Conservation (phyloP, 371 early-diverging fungal genomes). For the Apophysomyces elegans region DNA sequence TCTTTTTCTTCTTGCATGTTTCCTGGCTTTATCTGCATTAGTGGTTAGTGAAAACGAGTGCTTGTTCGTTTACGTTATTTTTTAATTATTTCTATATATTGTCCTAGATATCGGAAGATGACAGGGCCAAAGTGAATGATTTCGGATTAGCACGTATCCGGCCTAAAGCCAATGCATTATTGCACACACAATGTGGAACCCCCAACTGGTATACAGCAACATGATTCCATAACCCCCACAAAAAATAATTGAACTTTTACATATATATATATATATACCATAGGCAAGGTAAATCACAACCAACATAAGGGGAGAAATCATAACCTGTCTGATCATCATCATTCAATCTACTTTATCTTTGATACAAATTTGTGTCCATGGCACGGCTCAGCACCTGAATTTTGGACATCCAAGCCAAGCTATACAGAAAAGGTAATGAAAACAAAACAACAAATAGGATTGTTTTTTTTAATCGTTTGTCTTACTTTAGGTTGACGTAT, state of each 20-base stretch:
- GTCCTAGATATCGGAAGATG: slow-evolving; percentile 59
- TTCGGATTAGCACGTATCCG: slow-evolving; percentile 82
- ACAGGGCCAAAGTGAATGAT: slow-evolving; percentile 80
- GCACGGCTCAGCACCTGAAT: slow-evolving; percentile 65
- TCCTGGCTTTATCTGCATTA: too few relatives aligned
- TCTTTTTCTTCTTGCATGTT: background rate
- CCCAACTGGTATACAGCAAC: slow-evolving; percentile 68
- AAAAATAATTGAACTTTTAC: background rate
- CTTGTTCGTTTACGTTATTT: too few relatives aligned
- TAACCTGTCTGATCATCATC: background rate
- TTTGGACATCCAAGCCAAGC: slow-evolving; percentile 72
- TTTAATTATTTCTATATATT: too few relatives aligned
- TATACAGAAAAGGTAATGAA: slow-evolving; percentile 78
- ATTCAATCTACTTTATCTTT: background rate
- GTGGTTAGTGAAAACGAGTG: background rate
- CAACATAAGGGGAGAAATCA: background rate
- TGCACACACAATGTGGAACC: slow-evolving; percentile 79
- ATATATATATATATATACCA: background rate
- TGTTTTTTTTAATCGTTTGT: too few relatives aligned
- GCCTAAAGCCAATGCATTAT: slow-evolving; percentile 64
- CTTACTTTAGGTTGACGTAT: slow-evolving; percentile 38
- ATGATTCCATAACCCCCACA: background rate
- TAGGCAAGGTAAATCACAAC: slow-evolving; percentile 21
- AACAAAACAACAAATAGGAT: too few relatives aligned
- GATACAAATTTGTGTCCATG: too few relatives aligned